A percentile compares a stretch with the other conserved stretches of the same genome.
Evolutionary conservation across 148 eudicot species (phyloP).

Genomic region (Salicornia ramosissima): DNA sequence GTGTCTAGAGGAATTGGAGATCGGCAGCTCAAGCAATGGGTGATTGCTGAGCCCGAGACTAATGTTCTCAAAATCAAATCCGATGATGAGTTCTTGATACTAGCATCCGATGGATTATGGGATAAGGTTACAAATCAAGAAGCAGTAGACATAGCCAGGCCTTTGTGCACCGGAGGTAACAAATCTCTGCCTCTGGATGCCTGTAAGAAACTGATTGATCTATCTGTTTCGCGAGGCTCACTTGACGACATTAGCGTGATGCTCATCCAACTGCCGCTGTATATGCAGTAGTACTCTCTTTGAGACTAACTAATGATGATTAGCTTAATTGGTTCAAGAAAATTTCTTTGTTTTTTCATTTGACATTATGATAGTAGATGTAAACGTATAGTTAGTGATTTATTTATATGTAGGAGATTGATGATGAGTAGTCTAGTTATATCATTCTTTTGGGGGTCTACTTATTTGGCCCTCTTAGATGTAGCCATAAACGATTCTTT

Average conservation of each 20-base stretch:
- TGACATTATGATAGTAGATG: too few relatives aligned
- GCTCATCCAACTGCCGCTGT: slow-evolving; percentile 56
- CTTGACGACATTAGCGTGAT: slow-evolving; percentile 72
- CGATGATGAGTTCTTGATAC: slow-evolving; percentile 63
- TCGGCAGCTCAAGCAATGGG: slow-evolving; percentile 69
- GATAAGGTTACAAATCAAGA: slow-evolving; percentile 74
- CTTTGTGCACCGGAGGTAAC: slow-evolving; percentile 29
- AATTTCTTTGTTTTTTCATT: too few relatives aligned
- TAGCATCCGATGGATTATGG: slow-evolving; percentile 95
- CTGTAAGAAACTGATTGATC: slow-evolving; percentile 65
- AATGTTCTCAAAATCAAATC: slow-evolving; percentile 34
- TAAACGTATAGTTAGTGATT: too few relatives aligned
- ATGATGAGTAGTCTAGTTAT: too few relatives aligned
- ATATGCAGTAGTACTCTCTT: slow-evolving; percentile 11
- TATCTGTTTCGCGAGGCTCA: slow-evolving; percentile 66
- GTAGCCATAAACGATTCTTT: too few relatives aligned
- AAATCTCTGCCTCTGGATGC: slow-evolving; percentile 41
- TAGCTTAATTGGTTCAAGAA: too few relatives aligned
- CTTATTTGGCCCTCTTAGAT: too few relatives aligned
- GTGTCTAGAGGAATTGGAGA: slow-evolving; percentile 88
- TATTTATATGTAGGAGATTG: too few relatives aligned
- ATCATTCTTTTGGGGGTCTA: too few relatives aligned
- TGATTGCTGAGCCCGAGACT: slow-evolving; percentile 73
- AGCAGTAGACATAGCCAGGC: slow-evolving; percentile 63
- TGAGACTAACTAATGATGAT: background rate